phyloP scores from a whole-genome alignment of 2,329 filamentous ascomycete genomes.

The Lasiodiplodia sp. region DNA sequence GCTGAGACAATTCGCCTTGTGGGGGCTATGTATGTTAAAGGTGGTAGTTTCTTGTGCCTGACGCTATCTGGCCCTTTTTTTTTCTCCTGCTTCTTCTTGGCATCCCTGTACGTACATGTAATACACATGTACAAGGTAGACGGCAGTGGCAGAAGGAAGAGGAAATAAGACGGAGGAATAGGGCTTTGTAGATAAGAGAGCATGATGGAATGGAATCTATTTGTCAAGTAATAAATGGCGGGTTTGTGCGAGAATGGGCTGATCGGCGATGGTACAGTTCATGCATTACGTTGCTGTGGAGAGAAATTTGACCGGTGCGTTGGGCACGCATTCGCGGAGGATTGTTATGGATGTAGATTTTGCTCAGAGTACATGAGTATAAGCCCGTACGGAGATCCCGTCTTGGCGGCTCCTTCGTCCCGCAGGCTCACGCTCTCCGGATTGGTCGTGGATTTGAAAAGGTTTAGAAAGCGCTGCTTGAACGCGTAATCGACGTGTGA shows the following conservation, averaged over 20 bases:
- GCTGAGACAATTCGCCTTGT: no score
- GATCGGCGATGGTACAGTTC: not conserved
- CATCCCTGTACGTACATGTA: no score
- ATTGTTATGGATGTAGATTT: not conserved
- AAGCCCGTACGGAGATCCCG: not conserved
- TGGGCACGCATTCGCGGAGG: not conserved
- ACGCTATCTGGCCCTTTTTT: no score
- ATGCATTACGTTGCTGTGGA: no score
- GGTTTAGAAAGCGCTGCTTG: not conserved
- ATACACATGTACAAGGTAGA: no score
- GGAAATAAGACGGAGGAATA: not conserved
- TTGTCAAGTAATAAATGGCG: not conserved
- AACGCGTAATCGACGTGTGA: slow-evolving; percentile 12
- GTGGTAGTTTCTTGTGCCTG: no score
- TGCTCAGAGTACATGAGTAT: not conserved
- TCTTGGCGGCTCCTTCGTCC: not conserved
- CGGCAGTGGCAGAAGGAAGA: not conserved
- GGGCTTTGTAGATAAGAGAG: not conserved
- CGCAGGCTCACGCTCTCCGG: not conserved
- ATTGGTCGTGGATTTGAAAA: not conserved
- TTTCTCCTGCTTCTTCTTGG: no score
- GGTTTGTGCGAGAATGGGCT: not conserved
- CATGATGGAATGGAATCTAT: not conserved
- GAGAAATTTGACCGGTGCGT: not conserved
- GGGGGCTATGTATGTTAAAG: no score